A percentile compares a stretch with the other conserved stretches of the same genome.
These are phyloP conservation scores for Porcisia hertigi DNA, from an alignment of 208 protist genomes.

Conservation along the genomic window DNA sequence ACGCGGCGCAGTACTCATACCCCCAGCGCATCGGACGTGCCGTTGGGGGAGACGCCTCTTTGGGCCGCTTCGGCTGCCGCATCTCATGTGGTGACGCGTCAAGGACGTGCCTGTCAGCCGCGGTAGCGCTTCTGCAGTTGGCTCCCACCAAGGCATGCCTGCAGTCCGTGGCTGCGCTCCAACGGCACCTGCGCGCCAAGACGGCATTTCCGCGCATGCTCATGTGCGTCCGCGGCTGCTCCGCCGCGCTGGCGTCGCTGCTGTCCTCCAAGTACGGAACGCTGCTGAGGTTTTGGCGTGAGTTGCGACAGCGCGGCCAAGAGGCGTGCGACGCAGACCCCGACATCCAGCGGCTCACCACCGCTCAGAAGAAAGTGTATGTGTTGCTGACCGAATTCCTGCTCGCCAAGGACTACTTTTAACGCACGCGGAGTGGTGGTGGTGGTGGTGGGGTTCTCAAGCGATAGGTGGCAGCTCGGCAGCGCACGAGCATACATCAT, in stretches of 20 bases:
- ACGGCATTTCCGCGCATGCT: constrained; percentile 80
- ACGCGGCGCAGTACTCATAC: neutral
- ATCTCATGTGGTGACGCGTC: neutral
- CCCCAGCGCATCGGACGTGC: neutral
- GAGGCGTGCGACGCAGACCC: constrained; percentile 56
- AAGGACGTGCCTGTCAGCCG: neutral
- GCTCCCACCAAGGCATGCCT: constrained; percentile 29
- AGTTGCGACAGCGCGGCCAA: constrained; percentile 34
- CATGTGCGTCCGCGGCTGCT: constrained; percentile 77
- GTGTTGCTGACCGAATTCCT: constrained; percentile 78
- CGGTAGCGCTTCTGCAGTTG: constrained; percentile 6
- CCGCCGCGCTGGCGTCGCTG: constrained; percentile 42
- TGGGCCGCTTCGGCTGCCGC: neutral
- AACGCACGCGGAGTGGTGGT: neutral
- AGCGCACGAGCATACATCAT: neutral
- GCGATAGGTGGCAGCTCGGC: neutral
- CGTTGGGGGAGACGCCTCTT: neutral
- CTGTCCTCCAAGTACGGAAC: constrained; percentile 60
- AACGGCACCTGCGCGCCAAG: constrained; percentile 42
- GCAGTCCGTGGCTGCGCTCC: constrained; percentile 23
- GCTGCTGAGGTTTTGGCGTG: constrained; percentile 47
- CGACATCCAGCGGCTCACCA: constrained; percentile 47
- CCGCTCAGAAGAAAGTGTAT: constrained; percentile 67
- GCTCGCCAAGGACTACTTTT: constrained; percentile 63
- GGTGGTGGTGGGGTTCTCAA: neutral